Evolutionary conservation across 2,329 filamentous ascomycete species (phyloP).

Genomic region (Fusarium nygamai): DNA sequence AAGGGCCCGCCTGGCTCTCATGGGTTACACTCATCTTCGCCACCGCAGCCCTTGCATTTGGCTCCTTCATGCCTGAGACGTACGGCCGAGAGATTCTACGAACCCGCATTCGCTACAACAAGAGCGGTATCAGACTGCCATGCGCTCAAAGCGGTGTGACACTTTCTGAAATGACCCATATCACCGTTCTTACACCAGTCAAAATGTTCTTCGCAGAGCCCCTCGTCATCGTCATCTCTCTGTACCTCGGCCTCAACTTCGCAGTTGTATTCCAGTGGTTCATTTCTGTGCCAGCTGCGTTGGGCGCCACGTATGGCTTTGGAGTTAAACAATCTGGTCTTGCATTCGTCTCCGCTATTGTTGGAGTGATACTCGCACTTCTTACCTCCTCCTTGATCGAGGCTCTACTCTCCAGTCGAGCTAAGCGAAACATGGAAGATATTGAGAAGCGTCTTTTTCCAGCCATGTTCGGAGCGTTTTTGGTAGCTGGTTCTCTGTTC

Average conservation of each 20-base stretch:
- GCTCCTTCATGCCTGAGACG: conserved; percentile 4
- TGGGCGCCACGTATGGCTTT: background rate
- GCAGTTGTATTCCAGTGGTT: conserved; percentile 1
- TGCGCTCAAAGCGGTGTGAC: background rate
- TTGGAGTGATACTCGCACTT: background rate
- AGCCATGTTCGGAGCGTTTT: background rate
- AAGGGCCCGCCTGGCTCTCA: background rate
- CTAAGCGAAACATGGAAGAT: background rate
- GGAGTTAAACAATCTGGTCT: background rate
- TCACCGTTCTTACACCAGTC: background rate
- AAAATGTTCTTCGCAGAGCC: background rate
- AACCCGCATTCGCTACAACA: conserved; percentile 3
- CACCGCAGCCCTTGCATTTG: background rate
- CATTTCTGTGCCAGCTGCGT: background rate
- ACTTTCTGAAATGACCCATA: background rate
- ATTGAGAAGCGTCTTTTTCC: background rate
- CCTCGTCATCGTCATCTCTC: background rate
- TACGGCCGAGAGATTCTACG: background rate
- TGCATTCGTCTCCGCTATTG: background rate
- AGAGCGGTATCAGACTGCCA: background rate
- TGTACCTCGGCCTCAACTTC: background rate
- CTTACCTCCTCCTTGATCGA: background rate
- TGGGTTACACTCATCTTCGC: background rate
- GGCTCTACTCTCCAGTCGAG: background rate
- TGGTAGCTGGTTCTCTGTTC: background rate